Evolutionary conservation across 2,329 filamentous ascomycete species (phyloP).

Genomic region (Cladophialophora carrionii): DNA sequence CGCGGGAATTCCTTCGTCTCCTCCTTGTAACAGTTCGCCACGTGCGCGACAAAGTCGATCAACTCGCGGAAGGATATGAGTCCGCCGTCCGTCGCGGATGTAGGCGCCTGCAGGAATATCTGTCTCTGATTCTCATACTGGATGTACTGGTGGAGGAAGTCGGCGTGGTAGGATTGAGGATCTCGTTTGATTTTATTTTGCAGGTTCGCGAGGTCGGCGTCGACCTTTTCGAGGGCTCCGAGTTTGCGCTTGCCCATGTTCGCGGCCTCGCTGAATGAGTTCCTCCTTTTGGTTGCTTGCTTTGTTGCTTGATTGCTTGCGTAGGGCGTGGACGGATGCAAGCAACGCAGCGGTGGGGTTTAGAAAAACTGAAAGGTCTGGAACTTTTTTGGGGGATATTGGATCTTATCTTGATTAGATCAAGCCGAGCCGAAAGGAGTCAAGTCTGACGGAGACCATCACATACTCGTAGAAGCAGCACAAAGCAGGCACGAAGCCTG

Average conservation of each 20-base stretch:
- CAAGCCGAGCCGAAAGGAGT: neutral
- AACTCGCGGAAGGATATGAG: constrained; percentile 85
- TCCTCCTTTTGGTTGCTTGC: neutral
- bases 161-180: constrained; percentile 84
- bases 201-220: constrained; percentile 85
- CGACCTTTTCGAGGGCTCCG: constrained; percentile 90
- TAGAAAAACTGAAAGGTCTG: constrained; percentile 2
- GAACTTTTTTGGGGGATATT: neutral
- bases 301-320: neutral
- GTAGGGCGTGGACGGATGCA: neutral
- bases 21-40: constrained; percentile 88
- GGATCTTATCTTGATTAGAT: constrained; percentile 17
- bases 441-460: neutral
- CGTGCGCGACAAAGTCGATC: constrained; percentile 90
- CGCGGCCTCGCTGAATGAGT: neutral
- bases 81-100: constrained; percentile 71
- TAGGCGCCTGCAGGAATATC: constrained; percentile 85
- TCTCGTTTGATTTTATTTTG: constrained; percentile 91
- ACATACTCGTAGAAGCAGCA: neutral
- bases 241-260: constrained; percentile 84
- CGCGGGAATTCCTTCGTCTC: constrained; percentile 76
- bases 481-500: neutral
- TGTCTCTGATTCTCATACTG: constrained; percentile 91
- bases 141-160: constrained; percentile 83
- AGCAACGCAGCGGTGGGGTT: neutral